Base-by-base conservation (phyloP, 805 yeast species). In the Wickerhamia fluorescens region DNA sequence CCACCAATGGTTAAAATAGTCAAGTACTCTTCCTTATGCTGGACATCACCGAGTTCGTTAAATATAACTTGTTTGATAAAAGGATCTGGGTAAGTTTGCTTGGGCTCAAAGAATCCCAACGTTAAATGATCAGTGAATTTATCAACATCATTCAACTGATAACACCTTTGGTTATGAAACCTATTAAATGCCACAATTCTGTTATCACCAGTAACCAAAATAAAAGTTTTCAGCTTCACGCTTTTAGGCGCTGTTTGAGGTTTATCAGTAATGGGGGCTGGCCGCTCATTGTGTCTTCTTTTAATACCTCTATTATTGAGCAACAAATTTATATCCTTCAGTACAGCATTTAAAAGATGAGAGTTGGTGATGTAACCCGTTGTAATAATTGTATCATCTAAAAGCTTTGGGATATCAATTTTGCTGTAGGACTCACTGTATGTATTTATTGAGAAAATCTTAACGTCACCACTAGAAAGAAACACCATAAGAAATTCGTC, bases 1-100 rank as follows among this genome's bases (percentile, higher is more conserved):
- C 94, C 94, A 30, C 94, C 92, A 47, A 77, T 73, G 0, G 94
- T 86, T 28, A 85, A 55, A 6, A 84, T 62, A 0, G 86, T 67
- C 34, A 87, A 51, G 48, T 75, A 75, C 41, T 82, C 87, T 27
- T 76, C 78, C 24, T 68, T 64, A 16, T 47, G 37, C 19, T 49
- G 40, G 6, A 56, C 49, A 42, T 80, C 83, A 4, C 95, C 95
- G 17, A 86, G 45, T 25, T 69, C 70, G 25, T 75, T 69, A 50
- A 79, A 68, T 1, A 80, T 65, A 10, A 66, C 59, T 51, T 82
- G 85, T 46, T 81, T 82, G 40, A 81, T 72, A 23, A 72, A 71
- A 2, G 88, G 88, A 57, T 80, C 88, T 7, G 86, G 86, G 18
- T 71, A 66, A 1, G 68, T 58, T 20, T 68, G 69, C 29, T 55